These are phyloP conservation scores for Pestalotiopsis sp. DNA, from an alignment of 2,329 filamentous ascomycete species.

Conservation along the genomic window DNA sequence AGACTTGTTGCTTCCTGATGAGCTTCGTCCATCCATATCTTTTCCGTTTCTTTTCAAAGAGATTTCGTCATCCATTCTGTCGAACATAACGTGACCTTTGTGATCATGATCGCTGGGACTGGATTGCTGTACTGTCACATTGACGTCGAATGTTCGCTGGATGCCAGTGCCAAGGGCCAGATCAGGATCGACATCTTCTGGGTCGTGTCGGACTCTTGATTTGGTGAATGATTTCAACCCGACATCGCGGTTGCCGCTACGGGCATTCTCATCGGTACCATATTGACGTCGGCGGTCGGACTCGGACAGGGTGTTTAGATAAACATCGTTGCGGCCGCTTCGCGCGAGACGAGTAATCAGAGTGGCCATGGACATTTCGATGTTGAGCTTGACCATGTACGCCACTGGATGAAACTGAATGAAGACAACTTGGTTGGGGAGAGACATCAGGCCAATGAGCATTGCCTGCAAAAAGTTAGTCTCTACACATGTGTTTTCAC, in stretches of 20 bases:
- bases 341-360: conserved; percentile 36
- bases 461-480: conserved; percentile 20
- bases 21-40: conserved; percentile 9
- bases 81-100: conserved; percentile 30
- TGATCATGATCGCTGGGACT: conserved; percentile 14
- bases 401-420: conserved; percentile 44
- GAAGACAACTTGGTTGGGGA: conserved; percentile 48
- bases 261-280: background rate
- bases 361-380: conserved; percentile 54
- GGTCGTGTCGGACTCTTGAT: conserved; percentile 49
- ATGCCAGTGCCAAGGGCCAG: conserved; percentile 18
- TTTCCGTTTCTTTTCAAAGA: background rate
- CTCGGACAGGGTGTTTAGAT: conserved; percentile 9
- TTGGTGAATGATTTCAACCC: conserved; percentile 33
- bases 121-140: conserved; percentile 25
- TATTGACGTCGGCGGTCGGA: conserved; percentile 6
- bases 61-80: conserved; percentile 45
- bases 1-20: conserved; percentile 5
- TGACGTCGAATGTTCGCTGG: conserved; percentile 11
- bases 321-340: background rate
- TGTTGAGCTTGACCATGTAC: conserved; percentile 50
- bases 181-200: conserved; percentile 35
- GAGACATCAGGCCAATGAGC: conserved; percentile 46
- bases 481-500: background rate
- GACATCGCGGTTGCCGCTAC: conserved; percentile 7